Evolutionary conservation across 2,329 filamentous ascomycete species (phyloP).

Genomic region (Clonostachys byssicola): DNA sequence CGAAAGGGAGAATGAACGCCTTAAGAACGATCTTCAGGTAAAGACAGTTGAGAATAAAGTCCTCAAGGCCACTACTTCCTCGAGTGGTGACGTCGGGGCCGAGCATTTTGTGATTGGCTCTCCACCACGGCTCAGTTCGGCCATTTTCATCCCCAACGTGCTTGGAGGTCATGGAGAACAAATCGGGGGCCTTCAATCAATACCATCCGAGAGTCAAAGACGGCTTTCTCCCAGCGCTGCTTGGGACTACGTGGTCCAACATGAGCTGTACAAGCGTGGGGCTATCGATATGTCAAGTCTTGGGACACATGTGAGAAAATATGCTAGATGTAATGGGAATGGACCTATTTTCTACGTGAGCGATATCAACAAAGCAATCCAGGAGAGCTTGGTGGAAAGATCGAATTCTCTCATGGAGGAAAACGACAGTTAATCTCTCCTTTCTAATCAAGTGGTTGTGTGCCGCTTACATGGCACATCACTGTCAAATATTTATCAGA

Average conservation of each 20-base stretch:
- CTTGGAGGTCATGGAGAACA: conserved; percentile 40
- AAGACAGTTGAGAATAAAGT: conserved; percentile 81
- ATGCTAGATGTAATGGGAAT: conserved; percentile 79
- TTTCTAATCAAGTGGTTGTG: too few species aligned
- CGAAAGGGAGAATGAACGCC: conserved; percentile 65
- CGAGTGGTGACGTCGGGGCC: conserved; percentile 21
- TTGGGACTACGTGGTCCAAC: conserved; percentile 85
- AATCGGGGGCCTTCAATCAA: conserved; percentile 66
- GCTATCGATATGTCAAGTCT: conserved; percentile 79
- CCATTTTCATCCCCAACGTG: conserved; percentile 18
- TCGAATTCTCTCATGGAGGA: too few species aligned
- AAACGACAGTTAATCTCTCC: too few species aligned
- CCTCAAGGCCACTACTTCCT: conserved; percentile 65
- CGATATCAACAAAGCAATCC: conserved; percentile 69
- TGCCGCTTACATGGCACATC: too few species aligned
- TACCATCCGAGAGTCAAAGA: conserved; percentile 65
- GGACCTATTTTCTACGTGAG: conserved; percentile 83
- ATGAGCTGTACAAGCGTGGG: conserved; percentile 72
- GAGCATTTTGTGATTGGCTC: neutral
- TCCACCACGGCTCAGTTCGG: conserved; percentile 12
- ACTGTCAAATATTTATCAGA: too few species aligned
- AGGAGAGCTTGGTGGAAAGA: conserved; percentile 55
- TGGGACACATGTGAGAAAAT: conserved; percentile 70
- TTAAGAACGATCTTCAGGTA: conserved; percentile 1
- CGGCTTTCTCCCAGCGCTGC: conserved; percentile 73